A percentile compares a stretch with the other conserved stretches of the same genome.
These are phyloP conservation scores for Drechslerella dactyloides DNA, from an alignment of 2,329 filamentous ascomycete species.

Conservation along the genomic window DNA sequence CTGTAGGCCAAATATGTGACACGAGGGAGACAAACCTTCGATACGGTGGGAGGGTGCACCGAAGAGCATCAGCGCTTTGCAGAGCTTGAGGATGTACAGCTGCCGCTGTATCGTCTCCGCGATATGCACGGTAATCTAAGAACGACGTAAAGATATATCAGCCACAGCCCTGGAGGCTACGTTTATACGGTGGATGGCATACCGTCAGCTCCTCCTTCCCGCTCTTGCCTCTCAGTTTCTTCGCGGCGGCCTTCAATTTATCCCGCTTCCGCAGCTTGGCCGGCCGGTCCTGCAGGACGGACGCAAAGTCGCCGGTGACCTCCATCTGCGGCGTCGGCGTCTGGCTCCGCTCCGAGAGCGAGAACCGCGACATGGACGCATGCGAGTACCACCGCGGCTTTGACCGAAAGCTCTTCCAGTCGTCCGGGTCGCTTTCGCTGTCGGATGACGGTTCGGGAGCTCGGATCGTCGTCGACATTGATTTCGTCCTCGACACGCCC, in stretches of 20 bases:
- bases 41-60: constrained; percentile 62
- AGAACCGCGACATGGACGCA: constrained; percentile 45
- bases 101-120: constrained; percentile 79
- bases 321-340: constrained; percentile 42
- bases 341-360: constrained; percentile 18
- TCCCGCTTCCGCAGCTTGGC: constrained; percentile 37
- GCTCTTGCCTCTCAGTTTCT: constrained; percentile 21
- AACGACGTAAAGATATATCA: background rate
- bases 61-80: constrained; percentile 84
- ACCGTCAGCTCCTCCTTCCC: constrained; percentile 40
- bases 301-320: constrained; percentile 38
- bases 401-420: constrained; percentile 45
- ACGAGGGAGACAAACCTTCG: constrained; percentile 25
- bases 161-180: background rate
- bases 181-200: background rate
- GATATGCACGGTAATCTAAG: constrained; percentile 67
- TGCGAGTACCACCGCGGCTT: constrained; percentile 48
- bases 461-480: constrained; percentile 19
- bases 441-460: constrained; percentile 2
- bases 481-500: constrained; percentile 8
- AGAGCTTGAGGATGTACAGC: constrained; percentile 82
- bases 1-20: constrained; percentile 66
- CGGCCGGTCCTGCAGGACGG: constrained; percentile 22
- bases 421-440: constrained; percentile 24
- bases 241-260: constrained; percentile 33